Evolutionary conservation across 1,284 basidiomycete species (phyloP), one percentile per base, ranked within the genome.

Genomic region (Papiliotrema terrestris): DNA sequence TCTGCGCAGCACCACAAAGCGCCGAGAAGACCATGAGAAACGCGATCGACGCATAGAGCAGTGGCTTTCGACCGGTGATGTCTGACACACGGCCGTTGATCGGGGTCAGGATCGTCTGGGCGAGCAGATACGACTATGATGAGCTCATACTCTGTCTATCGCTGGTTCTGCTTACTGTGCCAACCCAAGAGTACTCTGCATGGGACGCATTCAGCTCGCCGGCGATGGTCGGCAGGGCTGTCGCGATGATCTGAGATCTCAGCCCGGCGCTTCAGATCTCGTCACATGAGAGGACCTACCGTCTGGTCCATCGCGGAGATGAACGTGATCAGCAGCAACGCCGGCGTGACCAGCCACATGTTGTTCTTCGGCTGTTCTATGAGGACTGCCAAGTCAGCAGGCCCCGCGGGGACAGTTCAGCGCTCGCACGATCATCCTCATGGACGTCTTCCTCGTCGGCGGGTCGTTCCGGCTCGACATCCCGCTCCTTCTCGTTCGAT

Each of bases 291-390:
- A 8, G 23, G 15, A 43, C 54, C 8, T 32, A 61, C 59, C 8
- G 60, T 58, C 29, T 58, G 57, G 53, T 75, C 73, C 26, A 75
- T 53, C 13, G 73, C 71, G 1, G 69, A 56, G 2, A 73, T 54
- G 61, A 75, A 75, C 5, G 70, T 52, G 9, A 75, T 68, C 13
- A 73, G 45, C 1, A 59, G 61, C 29, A 74, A 63, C 62, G 54
- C 52, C 14, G 62, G 60, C 50, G 57, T 58, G 14, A 64, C 62
- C 8, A 64, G 32, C 15, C 20, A 22, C 35, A 63, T 50, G 37
- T 57, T 60, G 32, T 63, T 63, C 35, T 63, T 49, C 20, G 61
- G 61, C 23, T 45, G 43, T 15, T 41, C 39, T 4, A 26, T 45
- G 19, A 26, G 23, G 19, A 45, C 43, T 45, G 43, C 5, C 39